Evolutionary conservation across 305 asterid genomes (phyloP), one percentile per base, ranked within the genome.

Genomic region (Fraxinus ornus): DNA sequence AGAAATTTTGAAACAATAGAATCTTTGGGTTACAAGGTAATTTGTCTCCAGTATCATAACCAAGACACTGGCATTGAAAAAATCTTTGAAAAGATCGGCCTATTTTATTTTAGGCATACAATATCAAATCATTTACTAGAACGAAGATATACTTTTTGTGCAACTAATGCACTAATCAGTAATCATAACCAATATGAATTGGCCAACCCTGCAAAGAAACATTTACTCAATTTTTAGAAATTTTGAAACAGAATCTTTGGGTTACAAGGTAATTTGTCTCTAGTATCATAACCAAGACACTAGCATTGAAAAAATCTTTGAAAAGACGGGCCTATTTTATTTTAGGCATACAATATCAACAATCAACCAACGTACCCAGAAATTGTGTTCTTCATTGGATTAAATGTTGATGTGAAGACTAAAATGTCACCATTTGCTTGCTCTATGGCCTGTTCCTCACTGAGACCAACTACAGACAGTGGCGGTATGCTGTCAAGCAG

Each of bases 311-410:
- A 28, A 68, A 28, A 13, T 13, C 41, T 70, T 70, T 70, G 76
- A 32, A n/a, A 68, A 68, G 76, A 39, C 30, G 0, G 1, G 8
- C 76, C 41, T 24, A 70, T 13, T 70, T 13, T 32, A 13, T 30
- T 70, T 13, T 13, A 75, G 71, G 68, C 66, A 81, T 72, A 71
- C n/a, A 47, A 81, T 55, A 82, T 62, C 52, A 44, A 57, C 5
- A 55, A 57, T 39, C 32, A 49, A 76, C 5, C 74, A 84, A 78
- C 87, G 78, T 92, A 95, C 99, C 99, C 98, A 28, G 99, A 97
- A 79, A 97, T 89, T 21, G 98, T 91, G 92, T 97, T 97, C 93
- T 93, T 95, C 99, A 95, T 97, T 75, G 99, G 99, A 87, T 94
- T 97, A 86, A 97, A 97, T 36, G 98, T 33, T 26, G 99, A 95